Conservation (phyloP, 2,329 filamentous ascomycete species). For the Arthrinium puccinioides region DNA sequence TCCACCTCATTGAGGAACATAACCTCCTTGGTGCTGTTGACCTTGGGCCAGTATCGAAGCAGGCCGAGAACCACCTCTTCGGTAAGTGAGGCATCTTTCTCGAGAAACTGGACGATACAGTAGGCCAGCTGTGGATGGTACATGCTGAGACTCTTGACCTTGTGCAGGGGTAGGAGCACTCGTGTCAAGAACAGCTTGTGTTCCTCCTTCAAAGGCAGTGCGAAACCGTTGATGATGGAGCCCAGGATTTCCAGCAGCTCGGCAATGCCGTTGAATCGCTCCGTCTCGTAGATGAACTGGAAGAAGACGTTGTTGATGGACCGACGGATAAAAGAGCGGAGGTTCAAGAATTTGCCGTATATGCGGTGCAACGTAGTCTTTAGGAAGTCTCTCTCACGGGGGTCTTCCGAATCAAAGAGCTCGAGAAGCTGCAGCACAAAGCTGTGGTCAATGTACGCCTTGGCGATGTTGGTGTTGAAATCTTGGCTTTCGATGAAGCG, state of each 20-base stretch:
- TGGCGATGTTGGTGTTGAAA: slow-evolving; percentile 99
- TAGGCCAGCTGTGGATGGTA: slow-evolving; percentile 98
- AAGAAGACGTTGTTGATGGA: slow-evolving; percentile 99
- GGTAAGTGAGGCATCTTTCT: slow-evolving; percentile 93
- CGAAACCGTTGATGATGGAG: slow-evolving; percentile 98
- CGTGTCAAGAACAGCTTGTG: slow-evolving; percentile 96
- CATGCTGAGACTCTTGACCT: slow-evolving; percentile 99
- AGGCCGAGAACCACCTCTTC: slow-evolving; percentile 96
- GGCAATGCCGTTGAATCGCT: slow-evolving; percentile 96
- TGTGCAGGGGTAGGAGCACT: slow-evolving; percentile 88
- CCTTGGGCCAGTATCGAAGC: slow-evolving; percentile 96
- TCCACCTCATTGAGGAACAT: slow-evolving; percentile 99
- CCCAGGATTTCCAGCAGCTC: slow-evolving; percentile 94
- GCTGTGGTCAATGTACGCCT: slow-evolving; percentile 96
- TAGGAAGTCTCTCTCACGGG: slow-evolving; percentile 90
- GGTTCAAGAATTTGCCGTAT: slow-evolving; percentile 97
- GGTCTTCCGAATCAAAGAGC: slow-evolving; percentile 96
- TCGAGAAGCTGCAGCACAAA: slow-evolving; percentile 97
- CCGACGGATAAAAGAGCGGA: slow-evolving; percentile 91
- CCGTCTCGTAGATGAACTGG: slow-evolving; percentile 98
- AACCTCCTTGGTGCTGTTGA: slow-evolving; percentile 98
- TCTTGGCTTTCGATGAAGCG: slow-evolving; percentile 99
- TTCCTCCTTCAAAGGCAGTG: slow-evolving; percentile 92
- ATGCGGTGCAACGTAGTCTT: slow-evolving; percentile 98
- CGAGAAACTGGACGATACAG: slow-evolving; percentile 96